Evolutionary conservation across 2,329 filamentous ascomycete species (phyloP).

Genomic region (Aspergillus sp.): DNA sequence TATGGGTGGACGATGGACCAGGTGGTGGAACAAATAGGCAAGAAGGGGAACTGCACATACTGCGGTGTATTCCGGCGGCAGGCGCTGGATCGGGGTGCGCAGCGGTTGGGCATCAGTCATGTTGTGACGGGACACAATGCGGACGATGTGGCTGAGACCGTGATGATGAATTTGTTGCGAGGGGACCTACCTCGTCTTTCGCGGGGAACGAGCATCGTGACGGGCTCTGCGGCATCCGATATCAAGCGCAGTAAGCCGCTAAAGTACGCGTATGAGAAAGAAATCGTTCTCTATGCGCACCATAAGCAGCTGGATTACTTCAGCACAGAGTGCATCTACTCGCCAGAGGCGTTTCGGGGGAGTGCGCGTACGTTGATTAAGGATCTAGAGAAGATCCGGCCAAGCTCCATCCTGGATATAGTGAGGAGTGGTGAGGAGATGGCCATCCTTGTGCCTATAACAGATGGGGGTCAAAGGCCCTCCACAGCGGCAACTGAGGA

Average conservation of each 20-base stretch:
- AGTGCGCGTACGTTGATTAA: constrained; percentile 92
- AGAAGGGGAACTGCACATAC: constrained; percentile 98
- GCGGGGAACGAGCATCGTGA: constrained; percentile 87
- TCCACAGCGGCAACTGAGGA: constrained; percentile 44
- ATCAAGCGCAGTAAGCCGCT: constrained; percentile 95
- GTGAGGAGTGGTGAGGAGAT: constrained; percentile 95
- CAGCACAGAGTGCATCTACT: constrained; percentile 97
- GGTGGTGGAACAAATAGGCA: constrained; percentile 92
- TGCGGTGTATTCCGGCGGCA: constrained; percentile 95
- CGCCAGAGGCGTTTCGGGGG: constrained; percentile 91
- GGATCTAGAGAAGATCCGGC: constrained; percentile 86
- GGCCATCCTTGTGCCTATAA: constrained; percentile 75
- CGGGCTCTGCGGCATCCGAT: constrained; percentile 71
- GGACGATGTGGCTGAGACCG: constrained; percentile 94
- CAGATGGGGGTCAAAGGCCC: constrained; percentile 39
- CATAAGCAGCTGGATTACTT: constrained; percentile 98
- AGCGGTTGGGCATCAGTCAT: constrained; percentile 81
- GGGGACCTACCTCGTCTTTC: constrained; percentile 86
- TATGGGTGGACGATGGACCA: constrained; percentile 99
- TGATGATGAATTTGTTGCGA: constrained; percentile 93
- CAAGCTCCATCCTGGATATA: constrained; percentile 92
- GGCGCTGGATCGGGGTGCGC: constrained; percentile 88
- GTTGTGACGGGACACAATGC: constrained; percentile 98
- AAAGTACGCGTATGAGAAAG: constrained; percentile 98
- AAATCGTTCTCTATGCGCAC: constrained; percentile 96